Evolutionary conservation across 192 early-diverging fungal species (phyloP).

Genomic region (Backusella macrospora): DNA sequence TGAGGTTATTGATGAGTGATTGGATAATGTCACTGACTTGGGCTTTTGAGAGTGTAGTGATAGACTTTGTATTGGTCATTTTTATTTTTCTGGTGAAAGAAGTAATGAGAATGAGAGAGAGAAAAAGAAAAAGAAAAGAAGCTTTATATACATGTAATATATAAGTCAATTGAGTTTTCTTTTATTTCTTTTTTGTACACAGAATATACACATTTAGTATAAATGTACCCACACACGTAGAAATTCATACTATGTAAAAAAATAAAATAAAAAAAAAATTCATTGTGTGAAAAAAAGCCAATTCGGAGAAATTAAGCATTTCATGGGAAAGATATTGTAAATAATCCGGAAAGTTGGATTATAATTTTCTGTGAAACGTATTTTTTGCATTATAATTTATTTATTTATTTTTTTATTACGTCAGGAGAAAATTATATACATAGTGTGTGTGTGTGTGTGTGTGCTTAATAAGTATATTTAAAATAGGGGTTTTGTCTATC

Average conservation of each 20-base stretch:
- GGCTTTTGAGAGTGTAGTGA: neutral
- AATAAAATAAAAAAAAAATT: neutral
- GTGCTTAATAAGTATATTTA: conserved; percentile 23
- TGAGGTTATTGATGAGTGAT: conserved; percentile 19
- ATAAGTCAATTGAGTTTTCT: no score
- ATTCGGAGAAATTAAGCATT: neutral
- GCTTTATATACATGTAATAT: neutral
- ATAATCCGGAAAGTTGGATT: conserved; percentile 2
- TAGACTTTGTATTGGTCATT: neutral
- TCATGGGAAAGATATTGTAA: neutral
- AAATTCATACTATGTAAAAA: neutral
- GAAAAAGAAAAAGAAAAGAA: neutral
- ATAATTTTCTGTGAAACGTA: neutral
- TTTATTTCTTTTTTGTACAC: no score
- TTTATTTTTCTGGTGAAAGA: neutral
- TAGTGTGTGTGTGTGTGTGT: no score
- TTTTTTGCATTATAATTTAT: neutral
- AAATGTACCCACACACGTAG: neutral
- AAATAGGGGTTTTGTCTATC: conserved; percentile 29
- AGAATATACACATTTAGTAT: no score
- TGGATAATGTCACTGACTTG: conserved; percentile 15
- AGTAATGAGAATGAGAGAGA: neutral
- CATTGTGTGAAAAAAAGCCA: neutral
- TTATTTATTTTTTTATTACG: neutral
- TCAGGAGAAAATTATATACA: neutral